These are phyloP conservation scores for Amorphotheca resinae DNA, from an alignment of 495 filamentous ascomycete species.

Conservation along the genomic window DNA sequence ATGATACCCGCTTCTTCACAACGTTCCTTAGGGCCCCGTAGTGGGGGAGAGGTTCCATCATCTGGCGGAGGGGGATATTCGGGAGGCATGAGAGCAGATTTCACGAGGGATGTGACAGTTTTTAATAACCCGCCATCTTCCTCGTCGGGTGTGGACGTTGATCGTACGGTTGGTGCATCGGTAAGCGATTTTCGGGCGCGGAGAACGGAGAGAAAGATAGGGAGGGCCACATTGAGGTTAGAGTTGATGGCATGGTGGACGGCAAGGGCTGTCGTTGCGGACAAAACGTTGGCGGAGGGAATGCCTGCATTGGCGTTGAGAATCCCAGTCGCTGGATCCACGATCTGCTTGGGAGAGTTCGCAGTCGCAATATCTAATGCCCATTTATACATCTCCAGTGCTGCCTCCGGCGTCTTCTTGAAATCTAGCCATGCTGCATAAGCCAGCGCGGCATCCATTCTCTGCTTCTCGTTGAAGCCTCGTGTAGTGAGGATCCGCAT, in stretches of 20 bases:
- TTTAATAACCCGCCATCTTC: conserved; percentile 6
- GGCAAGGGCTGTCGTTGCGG: conserved; percentile 61
- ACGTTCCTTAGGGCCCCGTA: conserved; percentile 43
- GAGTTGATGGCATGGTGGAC: conserved; percentile 59
- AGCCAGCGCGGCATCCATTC: conserved; percentile 62
- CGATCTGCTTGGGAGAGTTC: conserved; percentile 28
- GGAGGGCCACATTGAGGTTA: conserved; percentile 52
- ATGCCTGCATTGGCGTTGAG: conserved; percentile 38
- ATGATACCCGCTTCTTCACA: conserved; percentile 81
- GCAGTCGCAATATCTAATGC: conserved; percentile 52
- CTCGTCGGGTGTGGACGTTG: conserved; percentile 7
- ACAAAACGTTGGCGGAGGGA: conserved; percentile 60
- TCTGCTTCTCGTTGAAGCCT: conserved; percentile 63
- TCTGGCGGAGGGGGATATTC: conserved; percentile 52
- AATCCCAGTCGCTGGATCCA: conserved; percentile 48
- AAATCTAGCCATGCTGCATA: conserved; percentile 77
- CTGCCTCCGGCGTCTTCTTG: conserved; percentile 48
- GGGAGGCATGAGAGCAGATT: conserved; percentile 32
- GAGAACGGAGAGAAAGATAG: conserved; percentile 77
- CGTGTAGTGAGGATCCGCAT: conserved; percentile 62
- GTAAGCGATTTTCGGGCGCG: conserved; percentile 48
- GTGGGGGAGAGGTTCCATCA: conserved; percentile 52
- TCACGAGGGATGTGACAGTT: conserved; percentile 18
- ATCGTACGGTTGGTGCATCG: conserved; percentile 5
- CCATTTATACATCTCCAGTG: conserved; percentile 58